Base-by-base conservation (phyloP, 371 early-diverging fungal species). In the Sporodiniella umbellata region DNA sequence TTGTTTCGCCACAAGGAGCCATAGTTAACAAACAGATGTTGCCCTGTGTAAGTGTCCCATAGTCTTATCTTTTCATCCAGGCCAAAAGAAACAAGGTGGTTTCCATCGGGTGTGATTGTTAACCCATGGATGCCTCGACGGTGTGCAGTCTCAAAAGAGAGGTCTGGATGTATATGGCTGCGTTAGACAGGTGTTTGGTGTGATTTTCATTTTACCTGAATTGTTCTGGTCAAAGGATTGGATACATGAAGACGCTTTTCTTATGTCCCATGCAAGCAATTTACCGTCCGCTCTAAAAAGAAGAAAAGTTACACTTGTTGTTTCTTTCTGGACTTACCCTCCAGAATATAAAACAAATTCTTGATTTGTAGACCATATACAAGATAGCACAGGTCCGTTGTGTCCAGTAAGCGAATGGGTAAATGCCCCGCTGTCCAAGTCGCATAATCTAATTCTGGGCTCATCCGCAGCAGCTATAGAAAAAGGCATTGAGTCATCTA, bases 361-460 rank as follows among this genome's bases (percentile, higher is more conserved):
- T 45, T 85, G 76, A 28, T 75, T 63, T 3, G 89, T 88, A 7
- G 94, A 94, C 95, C 95, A 96, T 18, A 80, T 75, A 12, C 89
- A 78, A 1, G 82, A 70, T 37, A 84, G 56, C 2, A 88, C 82
- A 0, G 83, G 78, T n/a, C 85, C 80, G 24, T 64, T 66, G 56
- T 95, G 95, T 21, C 91, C 93, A 33, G 68, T 45, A 21, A 94
- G 66, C 15, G 88, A 80, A 45, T 90, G 92, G 0, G 87, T 80
- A 54, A 77, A 83, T 4, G 88, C 84, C 12, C 92, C 92, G 31
- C 80, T 80, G 21, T 80, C 71, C 42, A 92, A 55, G 66, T 94
- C 94, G 55, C 93, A 92, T 14, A 94, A 75, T 24, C 90, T 77
- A 38, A 92, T 78, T 31, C 74, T 62, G 45, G 88, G 80, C 42